Conservation (phyloP, 768 basidiomycete genomes). For the Hemileccinum impolitum region DNA sequence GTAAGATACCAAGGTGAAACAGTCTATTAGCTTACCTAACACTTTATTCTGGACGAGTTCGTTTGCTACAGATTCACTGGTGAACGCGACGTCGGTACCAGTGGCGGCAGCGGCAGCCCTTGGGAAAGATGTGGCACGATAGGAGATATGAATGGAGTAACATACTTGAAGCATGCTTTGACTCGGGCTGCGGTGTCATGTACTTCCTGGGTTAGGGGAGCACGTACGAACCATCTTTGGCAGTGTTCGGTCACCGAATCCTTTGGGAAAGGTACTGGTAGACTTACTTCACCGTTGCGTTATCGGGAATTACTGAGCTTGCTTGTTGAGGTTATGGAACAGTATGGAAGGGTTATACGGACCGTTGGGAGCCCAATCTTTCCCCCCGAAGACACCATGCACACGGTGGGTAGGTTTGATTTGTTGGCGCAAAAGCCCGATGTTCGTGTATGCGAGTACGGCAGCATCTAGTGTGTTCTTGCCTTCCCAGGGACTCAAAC, state of each 20-base stretch:
- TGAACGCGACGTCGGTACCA: conserved; percentile 51
- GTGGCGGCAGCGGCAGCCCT: conserved; percentile 71
- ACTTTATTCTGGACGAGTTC: conserved; percentile 70
- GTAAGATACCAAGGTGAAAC: not conserved
- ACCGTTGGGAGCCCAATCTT: conserved; percentile 75
- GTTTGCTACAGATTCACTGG: conserved; percentile 32
- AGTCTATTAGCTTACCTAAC: conserved; percentile 39
- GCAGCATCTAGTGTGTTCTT: conserved; percentile 83
- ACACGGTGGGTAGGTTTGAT: conserved; percentile 72
- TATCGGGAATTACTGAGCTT: conserved; percentile 73
- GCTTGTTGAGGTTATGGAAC: not conserved
- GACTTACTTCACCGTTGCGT: conserved; percentile 64
- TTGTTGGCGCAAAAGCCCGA: conserved; percentile 80
- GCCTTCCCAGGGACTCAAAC: conserved; percentile 82
- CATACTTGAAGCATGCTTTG: conserved; percentile 69
- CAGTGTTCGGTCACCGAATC: not conserved
- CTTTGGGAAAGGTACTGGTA: not conserved
- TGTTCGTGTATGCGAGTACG: conserved; percentile 78
- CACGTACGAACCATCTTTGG: conserved; percentile 67
- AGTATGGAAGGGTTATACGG: conserved; percentile 15
- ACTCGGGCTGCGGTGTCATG: conserved; percentile 57
- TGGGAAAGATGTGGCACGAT: not conserved
- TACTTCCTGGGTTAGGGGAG: conserved; percentile 62
- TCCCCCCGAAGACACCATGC: conserved; percentile 76
- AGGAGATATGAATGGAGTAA: not conserved